These are phyloP conservation scores for Colletotrichum tropicale DNA, from an alignment of 2,329 filamentous ascomycete species.

Conservation along the genomic window DNA sequence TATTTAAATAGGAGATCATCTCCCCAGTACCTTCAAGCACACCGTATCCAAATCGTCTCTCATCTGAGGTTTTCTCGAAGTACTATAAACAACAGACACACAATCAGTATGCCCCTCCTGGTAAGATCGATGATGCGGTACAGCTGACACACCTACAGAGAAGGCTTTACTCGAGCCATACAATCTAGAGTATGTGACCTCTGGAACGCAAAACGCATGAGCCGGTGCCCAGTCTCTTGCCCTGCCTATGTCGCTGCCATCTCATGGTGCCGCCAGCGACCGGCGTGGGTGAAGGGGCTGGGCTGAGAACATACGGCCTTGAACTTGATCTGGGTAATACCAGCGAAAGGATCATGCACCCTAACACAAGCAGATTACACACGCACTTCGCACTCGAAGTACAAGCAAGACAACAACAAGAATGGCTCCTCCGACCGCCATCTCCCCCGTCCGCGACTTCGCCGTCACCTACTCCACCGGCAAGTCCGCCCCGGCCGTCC, in stretches of 20 bases:
- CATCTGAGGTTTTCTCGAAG: background rate
- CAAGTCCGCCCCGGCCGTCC: slow-evolving; percentile 45
- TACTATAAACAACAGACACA: background rate
- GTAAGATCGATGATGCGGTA: background rate
- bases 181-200: slow-evolving; percentile 9
- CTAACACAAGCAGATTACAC: slow-evolving; percentile 13
- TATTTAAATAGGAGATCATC: background rate
- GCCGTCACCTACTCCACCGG: slow-evolving; percentile 31
- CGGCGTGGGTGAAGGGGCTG: slow-evolving; percentile 28
- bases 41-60: too few species aligned
- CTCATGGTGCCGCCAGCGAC: slow-evolving; percentile 22
- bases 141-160: slow-evolving; percentile 5
- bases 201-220: slow-evolving; percentile 51
- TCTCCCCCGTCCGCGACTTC: slow-evolving; percentile 56
- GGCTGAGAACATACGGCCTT: slow-evolving; percentile 88
- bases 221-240: slow-evolving; percentile 57
- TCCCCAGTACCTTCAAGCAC: too few species aligned
- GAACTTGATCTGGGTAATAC: slow-evolving; percentile 99
- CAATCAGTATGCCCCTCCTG: slow-evolving; percentile 9
- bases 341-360: slow-evolving; percentile 98
- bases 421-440: slow-evolving; percentile 82
- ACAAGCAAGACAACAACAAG: slow-evolving; percentile 40
- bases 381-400: background rate
- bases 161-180: background rate
- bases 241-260: slow-evolving; percentile 16